Percentiles rank a stretch among this genome's conserved stretches.
phyloP scores from a whole-genome alignment of 2,329 filamentous ascomycete species.

The Penicillium verrucosum region DNA sequence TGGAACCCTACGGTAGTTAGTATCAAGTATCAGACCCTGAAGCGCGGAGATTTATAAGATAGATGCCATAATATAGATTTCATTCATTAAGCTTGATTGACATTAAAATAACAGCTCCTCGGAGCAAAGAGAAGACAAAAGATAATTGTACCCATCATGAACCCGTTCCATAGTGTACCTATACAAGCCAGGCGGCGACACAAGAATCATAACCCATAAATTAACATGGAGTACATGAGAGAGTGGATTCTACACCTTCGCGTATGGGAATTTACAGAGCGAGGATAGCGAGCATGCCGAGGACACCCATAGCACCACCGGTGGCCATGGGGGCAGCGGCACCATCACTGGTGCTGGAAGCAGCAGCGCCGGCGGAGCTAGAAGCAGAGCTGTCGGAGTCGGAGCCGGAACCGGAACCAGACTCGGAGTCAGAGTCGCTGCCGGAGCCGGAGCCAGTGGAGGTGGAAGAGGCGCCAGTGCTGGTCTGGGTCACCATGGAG shows the following conservation, averaged over 20 bases:
- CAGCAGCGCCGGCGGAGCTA: conserved; percentile 9
- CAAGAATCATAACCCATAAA: conserved; percentile 17
- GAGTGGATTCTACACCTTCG: not conserved
- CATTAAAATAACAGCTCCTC: conserved; percentile 17
- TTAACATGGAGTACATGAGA: not conserved
- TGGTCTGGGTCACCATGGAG: not conserved
- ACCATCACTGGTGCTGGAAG: conserved; percentile 10
- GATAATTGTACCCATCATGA: conserved; percentile 4
- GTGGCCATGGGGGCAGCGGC: conserved; percentile 33
- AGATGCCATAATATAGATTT: not conserved
- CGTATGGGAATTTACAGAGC: conserved; percentile 33
- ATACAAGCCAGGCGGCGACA: conserved; percentile 13
- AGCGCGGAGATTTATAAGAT: not conserved
- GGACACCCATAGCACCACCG: conserved; percentile 35
- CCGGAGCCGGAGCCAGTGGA: conserved; percentile 8
- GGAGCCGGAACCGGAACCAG: conserved; percentile 9
- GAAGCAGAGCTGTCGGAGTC: conserved; percentile 13
- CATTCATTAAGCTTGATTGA: conserved; percentile 9
- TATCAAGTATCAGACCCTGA: not conserved
- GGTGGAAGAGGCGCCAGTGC: conserved; percentile 3
- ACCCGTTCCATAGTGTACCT: conserved; percentile 18
- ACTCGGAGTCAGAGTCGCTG: conserved; percentile 13
- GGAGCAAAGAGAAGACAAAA: conserved; percentile 4
- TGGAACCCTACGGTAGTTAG: not conserved
- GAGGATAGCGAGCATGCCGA: conserved; percentile 44